Percentiles rank a stretch among this genome's conserved stretches.
These are phyloP conservation scores for Malassezia equina DNA, from an alignment of 1,284 basidiomycete species.

Conservation along the genomic window DNA sequence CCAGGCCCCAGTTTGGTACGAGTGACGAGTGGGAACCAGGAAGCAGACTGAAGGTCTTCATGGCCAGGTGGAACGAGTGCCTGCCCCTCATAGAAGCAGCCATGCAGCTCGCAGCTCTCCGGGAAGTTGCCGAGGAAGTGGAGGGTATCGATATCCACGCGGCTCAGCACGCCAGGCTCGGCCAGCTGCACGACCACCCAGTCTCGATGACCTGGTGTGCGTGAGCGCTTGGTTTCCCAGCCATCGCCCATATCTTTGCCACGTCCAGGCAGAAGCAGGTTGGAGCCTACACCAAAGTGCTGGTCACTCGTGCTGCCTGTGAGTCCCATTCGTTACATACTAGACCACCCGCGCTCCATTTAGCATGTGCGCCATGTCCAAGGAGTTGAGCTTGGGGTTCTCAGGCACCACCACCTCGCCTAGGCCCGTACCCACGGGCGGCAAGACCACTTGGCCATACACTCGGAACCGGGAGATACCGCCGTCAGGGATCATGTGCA, in stretches of 20 bases:
- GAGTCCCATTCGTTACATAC: conserved; percentile 13
- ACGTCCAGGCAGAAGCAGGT: conserved; percentile 80
- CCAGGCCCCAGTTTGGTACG: conserved; percentile 77
- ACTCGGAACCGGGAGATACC: conserved; percentile 55
- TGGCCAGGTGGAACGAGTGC: conserved; percentile 14
- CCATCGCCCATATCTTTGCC: conserved; percentile 89
- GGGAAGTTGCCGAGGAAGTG: conserved; percentile 96
- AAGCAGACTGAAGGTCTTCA: conserved; percentile 20
- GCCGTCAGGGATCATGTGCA: conserved; percentile 93
- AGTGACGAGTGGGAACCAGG: conserved; percentile 67
- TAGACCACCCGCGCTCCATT: conserved; percentile 72
- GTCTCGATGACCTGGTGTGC: conserved; percentile 69
- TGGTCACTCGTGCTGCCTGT: conserved; percentile 58
- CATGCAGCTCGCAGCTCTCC: conserved; percentile 68
- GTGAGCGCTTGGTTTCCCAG: conserved; percentile 90
- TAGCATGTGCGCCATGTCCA: conserved; percentile 79
- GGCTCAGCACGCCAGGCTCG: conserved; percentile 58
- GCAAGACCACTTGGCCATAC: conserved; percentile 35
- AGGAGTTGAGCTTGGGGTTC: conserved; percentile 49
- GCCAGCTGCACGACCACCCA: conserved; percentile 79
- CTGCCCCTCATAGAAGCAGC: conserved; percentile 51
- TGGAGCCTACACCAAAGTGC: conserved; percentile 84
- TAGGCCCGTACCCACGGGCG: conserved; percentile 45
- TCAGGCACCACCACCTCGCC: conserved; percentile 42
- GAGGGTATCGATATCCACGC: conserved; percentile 81